Evolutionary conservation across 2,329 filamentous ascomycete species (phyloP), one percentile per base, ranked within the genome.

Genomic region (Rutstroemia sydowiana): DNA sequence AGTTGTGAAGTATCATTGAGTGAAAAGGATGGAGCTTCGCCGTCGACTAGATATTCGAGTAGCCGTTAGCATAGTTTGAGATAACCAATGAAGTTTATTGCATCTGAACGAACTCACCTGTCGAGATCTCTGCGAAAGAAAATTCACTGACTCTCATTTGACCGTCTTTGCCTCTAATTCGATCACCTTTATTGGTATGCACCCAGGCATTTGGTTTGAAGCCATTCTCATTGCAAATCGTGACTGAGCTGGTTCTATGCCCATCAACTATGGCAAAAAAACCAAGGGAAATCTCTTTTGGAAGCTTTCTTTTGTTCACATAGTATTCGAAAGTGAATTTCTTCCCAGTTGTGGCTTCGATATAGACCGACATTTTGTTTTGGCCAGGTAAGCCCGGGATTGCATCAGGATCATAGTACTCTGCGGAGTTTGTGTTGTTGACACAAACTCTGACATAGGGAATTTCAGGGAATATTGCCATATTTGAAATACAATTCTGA

Each of bases 181-280:
- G 44, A 5, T 52, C 50, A 3, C 44, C 50, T 5, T 5, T 16
- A 3, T 42, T 18, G 2, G 8, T n/a, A 16, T 47, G 23, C 7
- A 3, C 10, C 43, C 43, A 47, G 3, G 6, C 6, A 9, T 32
- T 28, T 6, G 36, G 20, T 23, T 48, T 47, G 14, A 52, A 52
- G 16, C 50, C 50, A 21, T 52, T 16, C 5, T 52, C 20, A 28
- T 47, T 52, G 16, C 43, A 52, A 3, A 52, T 41, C 2, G 46
- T 37, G 1, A 21, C 16, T 18, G 36, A 51, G 13, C 40, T 49
- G 8, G 46, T 48, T 9, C n/a, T n/a, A 5, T 20, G 48, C 2
- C 50, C 50, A 28, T 52, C 50, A 21, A 52, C 18, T 6, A 16
- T 21, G n/a, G 44, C 50, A 14, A 20, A 52, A 21, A 52, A 47